These are phyloP conservation scores for Mortierella sp. DNA, from an alignment of 371 early-diverging fungal genomes.

Conservation along the genomic window DNA sequence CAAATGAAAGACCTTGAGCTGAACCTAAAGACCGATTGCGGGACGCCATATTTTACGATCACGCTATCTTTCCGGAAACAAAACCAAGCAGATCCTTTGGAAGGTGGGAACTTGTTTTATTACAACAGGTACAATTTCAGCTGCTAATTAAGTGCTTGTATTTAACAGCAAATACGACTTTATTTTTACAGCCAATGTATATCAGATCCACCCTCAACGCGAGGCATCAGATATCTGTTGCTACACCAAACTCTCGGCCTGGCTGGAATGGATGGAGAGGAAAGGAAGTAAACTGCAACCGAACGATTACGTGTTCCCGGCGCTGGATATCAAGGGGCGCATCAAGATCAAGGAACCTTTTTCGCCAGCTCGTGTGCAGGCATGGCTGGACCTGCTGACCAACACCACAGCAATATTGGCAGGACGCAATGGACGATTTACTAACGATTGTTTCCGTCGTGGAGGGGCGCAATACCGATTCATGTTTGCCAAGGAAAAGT, in stretches of 20 bases:
- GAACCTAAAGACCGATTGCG: not conserved
- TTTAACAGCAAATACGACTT: no score
- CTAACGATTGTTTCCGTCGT: not conserved
- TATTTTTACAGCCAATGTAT: not conserved
- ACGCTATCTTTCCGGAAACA: not conserved
- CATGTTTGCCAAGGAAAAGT: constrained; percentile 20
- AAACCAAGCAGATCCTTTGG: not conserved
- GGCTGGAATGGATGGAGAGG: not conserved
- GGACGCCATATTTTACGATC: not conserved
- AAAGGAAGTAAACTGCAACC: not conserved
- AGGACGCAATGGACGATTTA: not conserved
- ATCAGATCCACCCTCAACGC: not conserved
- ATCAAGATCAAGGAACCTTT: no score
- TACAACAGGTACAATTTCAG: no score
- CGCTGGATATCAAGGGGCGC: no score
- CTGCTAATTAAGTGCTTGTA: no score
- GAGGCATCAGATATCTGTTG: not conserved
- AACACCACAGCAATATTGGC: not conserved
- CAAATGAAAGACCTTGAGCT: not conserved
- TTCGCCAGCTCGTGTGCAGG: no score
- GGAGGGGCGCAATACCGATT: constrained; percentile 26
- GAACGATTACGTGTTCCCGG: no score
- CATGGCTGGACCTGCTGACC: no score
- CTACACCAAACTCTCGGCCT: not conserved
- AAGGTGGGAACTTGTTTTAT: not conserved